Base-by-base conservation (phyloP, 2,329 filamentous ascomycete genomes). In the Colletotrichum sp. region DNA sequence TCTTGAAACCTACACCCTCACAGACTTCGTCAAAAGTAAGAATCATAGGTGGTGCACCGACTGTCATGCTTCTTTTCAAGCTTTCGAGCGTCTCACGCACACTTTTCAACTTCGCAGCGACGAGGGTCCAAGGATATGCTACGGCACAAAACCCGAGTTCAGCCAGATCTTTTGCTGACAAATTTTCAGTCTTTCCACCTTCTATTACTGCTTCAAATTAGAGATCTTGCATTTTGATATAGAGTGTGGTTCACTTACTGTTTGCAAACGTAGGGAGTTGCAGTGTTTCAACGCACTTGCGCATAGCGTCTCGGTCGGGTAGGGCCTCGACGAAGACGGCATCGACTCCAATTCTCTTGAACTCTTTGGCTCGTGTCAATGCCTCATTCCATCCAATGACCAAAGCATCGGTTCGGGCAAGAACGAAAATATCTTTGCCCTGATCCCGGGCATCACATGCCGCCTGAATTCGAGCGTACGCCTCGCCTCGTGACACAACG, bases 361-460 rank as follows among this genome's bases (percentile, higher is more conserved):
- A 86, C 72, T 87, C 83, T 32, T 83, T 79, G 0, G 84, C 87
- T 3, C 87, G 80, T 0, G 82, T 75, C 18, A 88, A 81, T 1
- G 86, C 87, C 75, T 89, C 88, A 3, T 88, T 86, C 80, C 84
- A 88, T 3, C 86, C 85, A 62, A 81, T 80, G 49, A 86, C 85
- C 2, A 86, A 78, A 4, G 84, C 80, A 72, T 89, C 87, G 0
- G 87, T 89, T 9, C 87, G 82, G 0, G 86, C 87, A 5, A 89
- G 80, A 39, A 89, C 82, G 69, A 86, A 87, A 36, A 89, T 88
- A 72, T 88, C 87, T 5, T 80, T 79, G 2, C 87, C 86, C 75
- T 87, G 82, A 59, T 88, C 83, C 21, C 87, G 81, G 3, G 87
- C 86, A 71, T 89, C 87, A 10, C 83, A 83, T 2, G 87, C 87